These are phyloP conservation scores for Hemerocallis citrina DNA, from an alignment of 106 monocot species.

Conservation along the genomic window DNA sequence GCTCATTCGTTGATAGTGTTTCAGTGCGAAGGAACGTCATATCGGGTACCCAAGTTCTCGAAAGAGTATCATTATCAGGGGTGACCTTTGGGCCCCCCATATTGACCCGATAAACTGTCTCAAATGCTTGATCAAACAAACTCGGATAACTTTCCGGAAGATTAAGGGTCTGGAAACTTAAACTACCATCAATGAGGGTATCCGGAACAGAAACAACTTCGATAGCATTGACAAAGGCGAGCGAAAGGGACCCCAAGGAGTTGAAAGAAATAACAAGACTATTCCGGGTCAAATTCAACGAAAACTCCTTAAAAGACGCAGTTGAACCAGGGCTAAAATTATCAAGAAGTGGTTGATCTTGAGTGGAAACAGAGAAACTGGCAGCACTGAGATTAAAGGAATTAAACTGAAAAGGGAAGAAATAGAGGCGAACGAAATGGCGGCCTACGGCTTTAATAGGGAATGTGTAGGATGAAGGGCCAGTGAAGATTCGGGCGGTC, in stretches of 20 bases:
- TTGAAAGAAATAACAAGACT: constrained; percentile 34
- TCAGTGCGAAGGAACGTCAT: constrained; percentile 15
- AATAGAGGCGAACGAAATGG: constrained; percentile 71
- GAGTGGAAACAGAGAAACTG: constrained; percentile 41
- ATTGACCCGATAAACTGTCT: constrained; percentile 70
- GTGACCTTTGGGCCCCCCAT: constrained; percentile 47
- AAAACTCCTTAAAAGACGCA: constrained; percentile 37
- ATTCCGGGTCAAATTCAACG: constrained; percentile 21
- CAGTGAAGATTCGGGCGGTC: constrained; percentile 56
- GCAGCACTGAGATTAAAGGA: constrained; percentile 35
- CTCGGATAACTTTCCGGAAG: constrained; percentile 20
- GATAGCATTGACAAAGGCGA: constrained; percentile 63
- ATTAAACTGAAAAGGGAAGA: constrained; percentile 55
- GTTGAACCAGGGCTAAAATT: constrained; percentile 24
- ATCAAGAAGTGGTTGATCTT: constrained; percentile 27
- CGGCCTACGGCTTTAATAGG: constrained; percentile 34
- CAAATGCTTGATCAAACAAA: constrained; percentile 28
- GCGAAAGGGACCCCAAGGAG: constrained; percentile 18
- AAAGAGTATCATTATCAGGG: constrained; percentile 51
- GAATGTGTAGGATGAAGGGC: constrained; percentile 41
- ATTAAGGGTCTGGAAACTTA: constrained; percentile 29
- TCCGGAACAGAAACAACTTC: constrained; percentile 70
- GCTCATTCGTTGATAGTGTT: constrained; percentile 4
- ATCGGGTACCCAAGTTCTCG: constrained; percentile 65
- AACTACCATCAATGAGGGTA: constrained; percentile 34